Evolutionary conservation across 2,329 filamentous ascomycete genomes (phyloP), one percentile per base, ranked within the genome.

Genomic region (Penicillium sp.): DNA sequence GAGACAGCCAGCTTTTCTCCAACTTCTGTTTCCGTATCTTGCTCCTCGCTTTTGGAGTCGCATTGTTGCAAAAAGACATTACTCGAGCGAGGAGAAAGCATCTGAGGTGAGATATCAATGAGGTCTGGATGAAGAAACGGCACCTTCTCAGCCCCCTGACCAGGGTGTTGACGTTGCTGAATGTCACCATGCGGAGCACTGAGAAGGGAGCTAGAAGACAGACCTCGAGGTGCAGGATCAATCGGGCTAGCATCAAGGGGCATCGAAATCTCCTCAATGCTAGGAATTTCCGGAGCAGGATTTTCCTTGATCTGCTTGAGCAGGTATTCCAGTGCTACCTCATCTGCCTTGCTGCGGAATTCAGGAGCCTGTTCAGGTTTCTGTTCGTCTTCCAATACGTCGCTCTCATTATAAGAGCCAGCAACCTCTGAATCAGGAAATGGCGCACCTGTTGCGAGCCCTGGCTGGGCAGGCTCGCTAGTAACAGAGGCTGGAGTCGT

Each of bases 71-170:
- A 29, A 31, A n/a, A 27, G 6, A 7, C 10, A 29, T 8, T 4
- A 12, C 6, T 1, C 3, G 38, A 31, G 13, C 21, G 31, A 36
- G 38, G 10, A 21, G 33, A 29, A n/a, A 44, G 39, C 42, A 33
- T 19, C 6, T 23, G 38, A 38, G 31, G 31, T 23, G 39, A 56
- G 47, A 56, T 50, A 51, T 52, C 53, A 38, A 52, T 44, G 15
- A 56, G 53, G 3, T 52, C 53, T 25, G 47, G 29, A 39, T 42
- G 47, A n/a, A 56, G 47, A 29, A 25, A 42, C 5, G 39, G 39
- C 15, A 51, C 39, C 2, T 17, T 52, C 31, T 31, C 39, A 25
- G 2, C 4, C 3, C 4, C 6, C 7, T 38, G 12, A 5, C 1
- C 15, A 31, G 39, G 10, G 4, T 4, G 4, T 25, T 35, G 27